Evolutionary conservation across 1,139 yeast genomes (phyloP).

Genomic region (Hansenula sp.): DNA sequence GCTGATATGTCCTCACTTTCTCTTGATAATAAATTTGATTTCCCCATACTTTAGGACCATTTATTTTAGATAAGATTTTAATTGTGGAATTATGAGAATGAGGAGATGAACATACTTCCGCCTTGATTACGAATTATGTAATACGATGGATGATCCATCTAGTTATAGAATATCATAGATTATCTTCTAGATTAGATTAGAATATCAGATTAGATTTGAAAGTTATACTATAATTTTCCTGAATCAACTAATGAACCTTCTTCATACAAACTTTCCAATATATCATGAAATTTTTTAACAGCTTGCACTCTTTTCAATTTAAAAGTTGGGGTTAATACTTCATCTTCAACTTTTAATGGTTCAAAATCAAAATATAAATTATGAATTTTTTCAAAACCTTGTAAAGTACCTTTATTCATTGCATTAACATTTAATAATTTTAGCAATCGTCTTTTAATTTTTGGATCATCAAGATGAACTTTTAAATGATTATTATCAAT

Average conservation of each 20-base stretch:
- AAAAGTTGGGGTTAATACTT: slow-evolving; percentile 50
- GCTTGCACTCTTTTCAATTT: slow-evolving; percentile 49
- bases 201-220: no score
- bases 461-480: slow-evolving; percentile 19
- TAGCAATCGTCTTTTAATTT: slow-evolving; percentile 29
- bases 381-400: slow-evolving; percentile 43
- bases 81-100: no score
- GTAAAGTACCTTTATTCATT: slow-evolving; percentile 15
- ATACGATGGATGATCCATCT: no score
- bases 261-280: slow-evolving; percentile 43
- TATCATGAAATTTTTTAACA: slow-evolving; percentile 37
- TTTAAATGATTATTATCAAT: slow-evolving; percentile 15
- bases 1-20: no score
- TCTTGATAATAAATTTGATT: no score
- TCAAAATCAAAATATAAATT: slow-evolving; percentile 42
- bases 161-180: no score
- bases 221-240: neutral
- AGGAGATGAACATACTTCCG: no score
- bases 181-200: no score
- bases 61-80: no score
- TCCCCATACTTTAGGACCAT: no score
- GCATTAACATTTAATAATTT: slow-evolving; percentile 28
- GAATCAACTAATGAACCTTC: slow-evolving; percentile 37
- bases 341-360: slow-evolving; percentile 45
- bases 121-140: no score